These are phyloP conservation scores for Candida montana DNA, from an alignment of 805 yeast genomes.

Conservation along the genomic window DNA sequence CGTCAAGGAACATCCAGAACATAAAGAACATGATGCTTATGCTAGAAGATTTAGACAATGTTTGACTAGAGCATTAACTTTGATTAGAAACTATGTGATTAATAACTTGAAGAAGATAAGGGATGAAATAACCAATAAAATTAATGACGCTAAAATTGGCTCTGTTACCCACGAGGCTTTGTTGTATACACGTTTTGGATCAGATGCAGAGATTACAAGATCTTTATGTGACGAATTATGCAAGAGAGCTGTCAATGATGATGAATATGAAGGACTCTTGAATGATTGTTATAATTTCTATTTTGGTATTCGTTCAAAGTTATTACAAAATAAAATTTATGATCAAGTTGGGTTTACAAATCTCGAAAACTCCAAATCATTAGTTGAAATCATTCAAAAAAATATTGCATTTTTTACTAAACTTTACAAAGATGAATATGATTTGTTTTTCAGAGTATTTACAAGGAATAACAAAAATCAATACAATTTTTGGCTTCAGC, in stretches of 20 bases:
- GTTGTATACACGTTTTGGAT: constrained; percentile 57
- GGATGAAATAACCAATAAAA: constrained; percentile 26
- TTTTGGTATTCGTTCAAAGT: constrained; percentile 47
- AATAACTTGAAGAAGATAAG: constrained; percentile 31
- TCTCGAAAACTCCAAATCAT: constrained; percentile 23
- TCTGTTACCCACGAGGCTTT: constrained; percentile 55
- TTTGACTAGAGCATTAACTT: constrained; percentile 70
- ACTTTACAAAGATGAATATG: constrained; percentile 55
- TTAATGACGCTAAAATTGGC: constrained; percentile 22
- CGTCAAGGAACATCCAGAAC: constrained; percentile 47
- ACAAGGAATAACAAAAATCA: constrained; percentile 30
- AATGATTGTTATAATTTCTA: constrained; percentile 63
- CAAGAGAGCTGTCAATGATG: constrained; percentile 32
- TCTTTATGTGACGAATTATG: constrained; percentile 33
- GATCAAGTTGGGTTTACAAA: constrained; percentile 31
- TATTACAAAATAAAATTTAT: constrained; percentile 40
- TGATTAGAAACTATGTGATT: constrained; percentile 63
- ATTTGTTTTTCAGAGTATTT: constrained; percentile 53
- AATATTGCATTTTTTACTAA: constrained; percentile 56
- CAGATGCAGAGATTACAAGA: constrained; percentile 35
- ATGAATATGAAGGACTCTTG: constrained; percentile 61
- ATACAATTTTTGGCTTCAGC: constrained; percentile 55
- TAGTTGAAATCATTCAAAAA: constrained; percentile 59
- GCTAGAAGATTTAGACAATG: constrained; percentile 75
- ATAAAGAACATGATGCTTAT: constrained; percentile 66